Conservation (phyloP, 2,329 filamentous ascomycete species). For the Epichloe elymi region DNA sequence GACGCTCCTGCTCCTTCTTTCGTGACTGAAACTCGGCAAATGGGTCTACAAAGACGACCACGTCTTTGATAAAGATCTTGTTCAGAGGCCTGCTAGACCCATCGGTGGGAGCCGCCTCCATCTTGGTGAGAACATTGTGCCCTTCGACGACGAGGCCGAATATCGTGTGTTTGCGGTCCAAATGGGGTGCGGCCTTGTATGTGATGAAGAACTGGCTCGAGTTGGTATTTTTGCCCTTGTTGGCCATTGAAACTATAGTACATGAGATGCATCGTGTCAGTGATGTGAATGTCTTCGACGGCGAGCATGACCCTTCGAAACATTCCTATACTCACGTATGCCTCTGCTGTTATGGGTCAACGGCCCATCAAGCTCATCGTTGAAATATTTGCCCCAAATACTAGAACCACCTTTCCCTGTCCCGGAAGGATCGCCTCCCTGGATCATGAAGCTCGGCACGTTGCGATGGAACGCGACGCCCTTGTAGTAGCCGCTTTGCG, state of each 20-base stretch:
- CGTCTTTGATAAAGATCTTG: slow-evolving; percentile 68
- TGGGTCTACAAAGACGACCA: slow-evolving; percentile 82
- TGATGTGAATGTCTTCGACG: neutral
- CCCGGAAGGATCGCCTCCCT: slow-evolving; percentile 87
- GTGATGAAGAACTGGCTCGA: slow-evolving; percentile 91
- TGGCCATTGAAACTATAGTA: slow-evolving; percentile 63
- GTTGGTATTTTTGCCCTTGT: slow-evolving; percentile 97
- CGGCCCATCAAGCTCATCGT: slow-evolving; percentile 86
- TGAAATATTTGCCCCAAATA: slow-evolving; percentile 89
- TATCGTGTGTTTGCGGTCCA: slow-evolving; percentile 94
- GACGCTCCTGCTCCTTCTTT: slow-evolving; percentile 49
- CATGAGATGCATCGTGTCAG: slow-evolving; percentile 1
- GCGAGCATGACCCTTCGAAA: too few species aligned
- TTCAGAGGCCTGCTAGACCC: slow-evolving; percentile 62
- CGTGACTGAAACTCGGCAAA: slow-evolving; percentile 87
- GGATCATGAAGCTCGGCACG: slow-evolving; percentile 94
- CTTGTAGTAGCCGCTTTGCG: slow-evolving; percentile 83
- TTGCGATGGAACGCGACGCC: slow-evolving; percentile 81
- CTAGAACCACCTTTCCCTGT: slow-evolving; percentile 83
- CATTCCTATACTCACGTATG: slow-evolving; percentile 26
- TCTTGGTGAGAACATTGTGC: slow-evolving; percentile 52
- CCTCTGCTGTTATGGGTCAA: slow-evolving; percentile 72
- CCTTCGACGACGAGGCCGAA: slow-evolving; percentile 79
- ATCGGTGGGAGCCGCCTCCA: slow-evolving; percentile 69
- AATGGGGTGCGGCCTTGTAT: slow-evolving; percentile 71